Evolutionary conservation across 73 alveolate species (phyloP), one percentile per base, ranked within the genome.

Genomic region (Paramecium tetraurelia): DNA sequence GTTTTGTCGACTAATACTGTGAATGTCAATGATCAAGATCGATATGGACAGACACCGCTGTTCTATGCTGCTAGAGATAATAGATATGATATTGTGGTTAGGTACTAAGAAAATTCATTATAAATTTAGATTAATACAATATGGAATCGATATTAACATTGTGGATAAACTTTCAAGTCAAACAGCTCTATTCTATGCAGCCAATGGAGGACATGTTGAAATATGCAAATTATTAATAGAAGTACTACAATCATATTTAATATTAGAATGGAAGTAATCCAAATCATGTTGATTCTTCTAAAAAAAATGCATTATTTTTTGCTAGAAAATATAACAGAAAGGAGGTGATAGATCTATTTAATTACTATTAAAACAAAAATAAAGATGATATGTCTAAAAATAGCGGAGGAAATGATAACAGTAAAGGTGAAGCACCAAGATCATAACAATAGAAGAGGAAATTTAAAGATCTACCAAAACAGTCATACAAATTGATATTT

Each of bases 171-270:
- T 94, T 22, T 92, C 96, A 92, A 96, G 97, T 7, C 95, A 97
- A 89, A 96, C 98, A 14, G 96, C 98, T 21, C 89, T 98, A 29
- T 98, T 94, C 90, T 98, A 98, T 85, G 96, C 98, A 40, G 97
- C 99, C 2, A 89, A 99, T 85, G 99, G 97, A 80, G 99, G 99
- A 77, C 96, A 97, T 85, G 80, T 92, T 20, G 97, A 96, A 85
- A 88, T 95, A 29, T 95, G 96, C 36, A 95, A 93, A 83, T 50
- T 93, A 14, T 92, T 96, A 93, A 83, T 97, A n/a, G 98, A 92
- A 31, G 86, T 72, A 72, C 11, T 14, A 35, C 5, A 10, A 35
- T 35, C 11, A 53, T 53, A 53, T 5, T 12, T 16, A 14, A 36
- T 72, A 2, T 7, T 11, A 72, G 86, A 86, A 92, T 53, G 99